Base-by-base conservation (phyloP, 2,329 filamentous ascomycete species). In the Diaporthe nobilis region DNA sequence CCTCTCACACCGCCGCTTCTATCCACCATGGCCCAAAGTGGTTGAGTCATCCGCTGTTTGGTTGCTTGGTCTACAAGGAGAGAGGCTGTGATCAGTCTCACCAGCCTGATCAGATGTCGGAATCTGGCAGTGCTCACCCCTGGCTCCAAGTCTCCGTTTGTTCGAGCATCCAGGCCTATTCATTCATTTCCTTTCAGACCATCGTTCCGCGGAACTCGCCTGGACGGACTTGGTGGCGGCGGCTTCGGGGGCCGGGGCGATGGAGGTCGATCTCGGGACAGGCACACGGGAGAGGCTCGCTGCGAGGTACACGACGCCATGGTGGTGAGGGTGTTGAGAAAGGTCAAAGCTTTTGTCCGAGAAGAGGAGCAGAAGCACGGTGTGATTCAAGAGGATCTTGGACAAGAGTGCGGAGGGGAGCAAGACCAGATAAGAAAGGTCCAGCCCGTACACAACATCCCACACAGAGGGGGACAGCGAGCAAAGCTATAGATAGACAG, bases 191-290 rank as follows among this genome's bases (percentile, higher is more conserved):
- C n/a, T 15, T 4, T 10, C 34, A 28, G 25, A 2, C 34, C 17
- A 10, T 31, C 31, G 31, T 51, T 42, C 15, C 44, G 17, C 22
- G 15, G n/a, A 2, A n/a, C 57, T 58, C 49, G 49, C 25, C 61
- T 60, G 34, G 72, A 47, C 39, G 72, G 72, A 20, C 72, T 77
- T 13, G 73, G 75, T 12, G 84, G 84, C 28, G 84, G 84, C 12
- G 84, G 84, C 57, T 83, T 83, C 22, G 84, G 84, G 25, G 84
- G 83, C 15, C 78, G 79, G 74, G 84, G 84, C 25, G 82, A 83
- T 31, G 84, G 84, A 25, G 85, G 83, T 72, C 84, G 82, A 67
- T 80, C 82, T 79, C 83, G 74, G 22, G 74, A 76, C 71, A 57
- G 71, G 63, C 71, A 76, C 42, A 70, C 63, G 34, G 31, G 15